Evolutionary conservation across 257 asterid genomes (phyloP).

Genomic region (Lavandula angustifolia): DNA sequence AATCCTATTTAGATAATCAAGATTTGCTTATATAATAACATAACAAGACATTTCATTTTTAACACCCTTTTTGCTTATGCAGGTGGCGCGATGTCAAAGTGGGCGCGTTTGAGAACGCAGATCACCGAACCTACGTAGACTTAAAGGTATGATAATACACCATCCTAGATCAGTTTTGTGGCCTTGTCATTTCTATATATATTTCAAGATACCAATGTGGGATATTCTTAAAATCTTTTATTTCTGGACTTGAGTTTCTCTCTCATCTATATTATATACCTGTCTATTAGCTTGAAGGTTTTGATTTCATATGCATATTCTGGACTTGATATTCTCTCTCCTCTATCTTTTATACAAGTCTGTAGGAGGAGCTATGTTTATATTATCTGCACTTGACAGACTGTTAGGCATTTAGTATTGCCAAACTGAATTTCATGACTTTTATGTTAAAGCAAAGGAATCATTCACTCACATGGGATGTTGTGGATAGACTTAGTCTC

Average conservation of each 20-base stretch:
- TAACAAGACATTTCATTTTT: background rate
- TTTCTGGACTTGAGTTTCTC: background rate
- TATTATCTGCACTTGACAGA: slow-evolving; percentile 14
- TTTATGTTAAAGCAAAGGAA: slow-evolving; percentile 29
- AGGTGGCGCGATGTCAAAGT: slow-evolving; percentile 99
- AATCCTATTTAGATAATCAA: background rate
- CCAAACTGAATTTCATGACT: slow-evolving; percentile 31
- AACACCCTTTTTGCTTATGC: slow-evolving; percentile 28
- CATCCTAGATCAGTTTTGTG: too few species aligned
- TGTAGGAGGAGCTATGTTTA: slow-evolving; percentile 18
- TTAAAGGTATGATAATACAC: slow-evolving; percentile 57
- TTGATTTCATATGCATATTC: too few species aligned
- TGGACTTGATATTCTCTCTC: background rate
- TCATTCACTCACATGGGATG: slow-evolving; percentile 37
- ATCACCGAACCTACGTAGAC: slow-evolving; percentile 94
- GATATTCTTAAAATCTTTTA: background rate
- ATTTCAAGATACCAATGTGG: background rate
- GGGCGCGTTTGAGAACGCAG: slow-evolving; percentile 83
- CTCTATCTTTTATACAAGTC: background rate
- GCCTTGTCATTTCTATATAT: too few species aligned
- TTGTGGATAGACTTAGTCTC: slow-evolving; percentile 14
- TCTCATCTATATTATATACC: background rate
- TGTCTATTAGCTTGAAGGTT: too few species aligned
- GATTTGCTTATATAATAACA: background rate
- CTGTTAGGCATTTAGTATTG: slow-evolving; percentile 25